These are phyloP conservation scores for Diphasiastrum complanatum DNA, from an alignment of 83 land plant genomes.

Conservation along the genomic window DNA sequence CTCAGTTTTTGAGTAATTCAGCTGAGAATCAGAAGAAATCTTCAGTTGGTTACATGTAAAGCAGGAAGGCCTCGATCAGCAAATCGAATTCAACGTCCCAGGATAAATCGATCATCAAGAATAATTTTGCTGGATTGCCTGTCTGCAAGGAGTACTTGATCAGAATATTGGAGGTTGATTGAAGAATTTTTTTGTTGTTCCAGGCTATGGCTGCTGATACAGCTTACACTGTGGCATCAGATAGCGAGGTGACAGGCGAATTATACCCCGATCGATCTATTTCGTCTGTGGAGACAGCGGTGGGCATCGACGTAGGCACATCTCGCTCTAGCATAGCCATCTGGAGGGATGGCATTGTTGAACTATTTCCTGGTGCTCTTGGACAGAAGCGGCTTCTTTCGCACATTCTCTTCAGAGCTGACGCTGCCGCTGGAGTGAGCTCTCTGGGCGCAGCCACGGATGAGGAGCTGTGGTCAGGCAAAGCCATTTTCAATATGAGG, in stretches of 20 bases:
- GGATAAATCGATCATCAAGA: too few relatives aligned
- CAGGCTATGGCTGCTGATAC: too few relatives aligned
- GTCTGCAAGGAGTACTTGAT: too few relatives aligned
- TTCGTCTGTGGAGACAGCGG: slow-evolving; percentile 41
- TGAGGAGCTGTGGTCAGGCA: slow-evolving; percentile 45
- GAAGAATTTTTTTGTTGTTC: too few relatives aligned
- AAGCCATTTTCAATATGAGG: slow-evolving; percentile 54
- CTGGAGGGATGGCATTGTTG: slow-evolving; percentile 40
- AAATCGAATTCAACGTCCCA: too few relatives aligned
- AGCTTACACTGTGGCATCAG: slow-evolving; percentile 57
- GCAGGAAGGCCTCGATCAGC: too few relatives aligned
- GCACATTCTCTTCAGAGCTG: slow-evolving; percentile 51
- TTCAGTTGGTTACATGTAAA: too few relatives aligned
- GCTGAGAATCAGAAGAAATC: too few relatives aligned
- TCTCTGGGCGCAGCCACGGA: slow-evolving; percentile 28
- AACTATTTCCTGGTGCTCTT: slow-evolving; percentile 11
- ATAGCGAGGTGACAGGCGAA: slow-evolving; percentile 44
- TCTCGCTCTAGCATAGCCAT: slow-evolving; percentile 50
- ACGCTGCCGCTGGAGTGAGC: slow-evolving; percentile 48
- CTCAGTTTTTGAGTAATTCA: too few relatives aligned
- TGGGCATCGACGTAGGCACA: slow-evolving; percentile 68
- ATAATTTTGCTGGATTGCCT: too few relatives aligned
- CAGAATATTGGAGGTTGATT: too few relatives aligned
- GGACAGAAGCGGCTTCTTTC: slow-evolving; percentile 46
- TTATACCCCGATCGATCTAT: slow-evolving; percentile 6